Evolutionary conservation across 2,329 filamentous ascomycete species (phyloP), one percentile per base, ranked within the genome.

Genomic region (Arthrobotrys megalospora): DNA sequence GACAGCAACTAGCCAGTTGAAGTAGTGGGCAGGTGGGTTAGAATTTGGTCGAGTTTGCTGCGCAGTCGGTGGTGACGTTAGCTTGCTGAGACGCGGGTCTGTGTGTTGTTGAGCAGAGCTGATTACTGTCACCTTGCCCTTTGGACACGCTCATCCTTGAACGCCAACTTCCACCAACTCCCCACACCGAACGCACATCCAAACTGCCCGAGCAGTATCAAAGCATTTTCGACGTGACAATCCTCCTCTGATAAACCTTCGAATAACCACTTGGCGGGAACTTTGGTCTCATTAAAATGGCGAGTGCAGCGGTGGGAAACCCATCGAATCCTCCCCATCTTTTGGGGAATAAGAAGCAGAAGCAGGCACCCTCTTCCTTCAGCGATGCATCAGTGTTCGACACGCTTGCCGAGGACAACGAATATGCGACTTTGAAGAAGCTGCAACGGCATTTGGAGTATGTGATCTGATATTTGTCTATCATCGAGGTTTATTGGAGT

Each of bases 371-470:
- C 14, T 71, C 73, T 14, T 77, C 73, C 19, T 77, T 77, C 38
- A 77, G 73, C 55, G 66, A 77, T 55, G 60, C 73, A 8, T 78
- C 78, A 84, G 91, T 92, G 81, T 90, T 97, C 80, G 95, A 97
- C 85, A 94, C 93, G 78, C 87, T 94, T 79, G 89, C 90, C 14
- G 90, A 90, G 70, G 94, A 97, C 83, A 92, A 90, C 81, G 95
- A 98, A 84, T 99, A 99, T 85, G 93, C 93, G 65, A 94, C 91
- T 47, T 89, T 98, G 85, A 99, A 99, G 88, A 96, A 96, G 87
- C 90, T 98, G 80, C 95, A 99, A 86, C 89, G 95, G 84, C 94
- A 98, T 87, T 87, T 98, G 82, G 96, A 99, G 91, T 98, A 89
- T 82, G 90, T 84, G 43, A 24, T 48, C 8, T n/a, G 19, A 50